These are phyloP conservation scores for Amanita pallidorosea DNA, from an alignment of 768 basidiomycete genomes.

Conservation along the genomic window DNA sequence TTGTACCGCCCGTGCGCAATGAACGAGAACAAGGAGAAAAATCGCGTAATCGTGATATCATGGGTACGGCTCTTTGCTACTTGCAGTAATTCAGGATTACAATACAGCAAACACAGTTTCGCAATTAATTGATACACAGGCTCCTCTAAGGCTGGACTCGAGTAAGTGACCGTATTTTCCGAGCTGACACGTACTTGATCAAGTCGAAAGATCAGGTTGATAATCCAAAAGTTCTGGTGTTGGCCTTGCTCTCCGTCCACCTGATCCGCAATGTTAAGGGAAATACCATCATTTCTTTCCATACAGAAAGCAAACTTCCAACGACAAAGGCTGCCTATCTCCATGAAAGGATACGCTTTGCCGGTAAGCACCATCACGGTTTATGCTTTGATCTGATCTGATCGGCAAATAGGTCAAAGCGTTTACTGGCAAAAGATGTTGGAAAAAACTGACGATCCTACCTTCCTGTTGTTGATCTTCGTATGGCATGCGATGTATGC, in stretches of 20 bases:
- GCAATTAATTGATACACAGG: constrained; percentile 26
- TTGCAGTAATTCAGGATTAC: background rate
- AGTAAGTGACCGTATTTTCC: background rate
- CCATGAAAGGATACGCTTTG: constrained; percentile 36
- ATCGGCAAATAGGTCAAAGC: constrained; percentile 21
- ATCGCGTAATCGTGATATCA: background rate
- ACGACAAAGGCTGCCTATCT: constrained; percentile 31
- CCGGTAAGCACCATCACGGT: constrained; percentile 16
- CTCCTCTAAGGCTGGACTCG: constrained; percentile 17
- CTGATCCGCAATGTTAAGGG: constrained; percentile 32
- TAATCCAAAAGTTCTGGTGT: constrained; percentile 25
- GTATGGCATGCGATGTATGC: constrained; percentile 54
- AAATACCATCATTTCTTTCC: constrained; percentile 41
- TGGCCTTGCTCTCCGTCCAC: constrained; percentile 38
- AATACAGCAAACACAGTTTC: background rate
- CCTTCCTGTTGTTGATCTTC: constrained; percentile 40
- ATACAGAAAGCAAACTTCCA: constrained; percentile 24
- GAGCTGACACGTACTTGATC: background rate
- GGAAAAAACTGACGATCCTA: constrained; percentile 35
- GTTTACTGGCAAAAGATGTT: constrained; percentile 38
- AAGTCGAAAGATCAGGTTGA: background rate
- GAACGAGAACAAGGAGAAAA: constrained; percentile 4
- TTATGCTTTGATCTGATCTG: background rate
- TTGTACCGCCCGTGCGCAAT: constrained; percentile 6
- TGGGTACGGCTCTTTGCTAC: background rate